phyloP scores from a whole-genome alignment of 306 rosid species.

The Quercus suber region DNA sequence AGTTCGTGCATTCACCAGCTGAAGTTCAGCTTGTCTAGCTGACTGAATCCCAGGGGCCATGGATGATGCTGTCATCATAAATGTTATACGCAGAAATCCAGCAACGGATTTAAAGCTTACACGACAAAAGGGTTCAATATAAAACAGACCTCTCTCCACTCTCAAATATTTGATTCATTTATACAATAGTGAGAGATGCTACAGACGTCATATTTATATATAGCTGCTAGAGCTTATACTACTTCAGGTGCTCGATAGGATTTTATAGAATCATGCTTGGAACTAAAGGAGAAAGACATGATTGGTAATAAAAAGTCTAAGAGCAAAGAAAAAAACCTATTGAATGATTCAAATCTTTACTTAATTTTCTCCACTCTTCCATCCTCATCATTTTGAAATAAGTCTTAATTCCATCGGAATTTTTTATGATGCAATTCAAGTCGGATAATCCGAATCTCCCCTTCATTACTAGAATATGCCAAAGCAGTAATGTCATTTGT shows the following conservation, averaged over 20 bases:
- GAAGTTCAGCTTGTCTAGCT: neutral
- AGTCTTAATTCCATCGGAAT: too few relatives aligned
- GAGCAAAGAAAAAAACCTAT: neutral
- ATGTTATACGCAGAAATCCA: neutral
- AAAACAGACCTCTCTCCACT: neutral
- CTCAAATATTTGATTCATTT: too few relatives aligned
- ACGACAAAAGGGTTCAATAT: neutral
- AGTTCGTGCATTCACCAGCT: neutral
- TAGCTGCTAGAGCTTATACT: too few relatives aligned
- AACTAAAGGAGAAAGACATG: too few relatives aligned
- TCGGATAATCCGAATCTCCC: slow-evolving; percentile 7
- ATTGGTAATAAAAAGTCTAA: too few relatives aligned
- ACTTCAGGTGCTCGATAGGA: neutral
- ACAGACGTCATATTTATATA: too few relatives aligned
- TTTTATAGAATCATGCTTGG: neutral
- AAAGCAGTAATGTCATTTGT: slow-evolving; percentile 3
- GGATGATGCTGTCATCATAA: neutral
- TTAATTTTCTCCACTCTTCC: neutral
- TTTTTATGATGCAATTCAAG: neutral
- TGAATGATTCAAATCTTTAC: neutral
- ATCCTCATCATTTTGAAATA: neutral
- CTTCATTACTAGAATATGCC: neutral
- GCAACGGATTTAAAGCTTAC: neutral
- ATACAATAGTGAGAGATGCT: too few relatives aligned
- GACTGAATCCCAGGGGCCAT: neutral